Percentiles rank a stretch among this genome's conserved stretches.
Conservation (phyloP, 2,329 filamentous ascomycete genomes). For the Claviceps maximensis region DNA sequence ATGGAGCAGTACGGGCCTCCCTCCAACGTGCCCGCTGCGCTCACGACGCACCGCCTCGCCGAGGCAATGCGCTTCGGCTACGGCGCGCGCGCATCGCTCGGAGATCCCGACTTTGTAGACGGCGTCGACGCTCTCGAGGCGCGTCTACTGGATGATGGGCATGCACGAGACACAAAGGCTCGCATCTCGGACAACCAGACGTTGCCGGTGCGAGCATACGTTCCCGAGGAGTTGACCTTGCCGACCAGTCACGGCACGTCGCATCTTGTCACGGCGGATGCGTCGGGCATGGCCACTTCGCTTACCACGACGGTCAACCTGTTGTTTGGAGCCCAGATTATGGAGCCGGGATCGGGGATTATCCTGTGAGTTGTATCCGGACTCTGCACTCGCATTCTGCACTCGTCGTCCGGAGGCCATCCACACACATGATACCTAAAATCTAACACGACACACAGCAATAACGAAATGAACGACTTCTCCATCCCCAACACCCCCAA, state of each 20-base stretch:
- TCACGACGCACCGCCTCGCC: conserved; percentile 69
- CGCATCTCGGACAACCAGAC: conserved; percentile 63
- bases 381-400: not conserved
- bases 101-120: conserved; percentile 64
- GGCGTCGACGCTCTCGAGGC: conserved; percentile 51
- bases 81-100: conserved; percentile 62
- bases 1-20: conserved; percentile 62
- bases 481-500: conserved; percentile 67
- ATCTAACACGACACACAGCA: conserved; percentile 20
- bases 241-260: conserved; percentile 62
- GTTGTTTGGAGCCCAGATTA: conserved; percentile 65
- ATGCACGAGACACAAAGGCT: conserved; percentile 43
- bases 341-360: conserved; percentile 71
- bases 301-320: conserved; percentile 82
- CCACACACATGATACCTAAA: too few relatives aligned
- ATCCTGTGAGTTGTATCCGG: conserved; percentile 40
- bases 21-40: conserved; percentile 32
- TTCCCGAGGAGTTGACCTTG: conserved; percentile 52
- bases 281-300: conserved; percentile 60
- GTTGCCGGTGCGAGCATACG: conserved; percentile 59
- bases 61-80: conserved; percentile 89
- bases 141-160: conserved; percentile 49
- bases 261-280: conserved; percentile 60
- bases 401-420: too few relatives aligned
- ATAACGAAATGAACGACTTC: conserved; percentile 67